These are phyloP conservation scores for Straminergon stramineum DNA, from an alignment of 225 moss, liverwort and hornwort genomes.

Conservation along the genomic window DNA sequence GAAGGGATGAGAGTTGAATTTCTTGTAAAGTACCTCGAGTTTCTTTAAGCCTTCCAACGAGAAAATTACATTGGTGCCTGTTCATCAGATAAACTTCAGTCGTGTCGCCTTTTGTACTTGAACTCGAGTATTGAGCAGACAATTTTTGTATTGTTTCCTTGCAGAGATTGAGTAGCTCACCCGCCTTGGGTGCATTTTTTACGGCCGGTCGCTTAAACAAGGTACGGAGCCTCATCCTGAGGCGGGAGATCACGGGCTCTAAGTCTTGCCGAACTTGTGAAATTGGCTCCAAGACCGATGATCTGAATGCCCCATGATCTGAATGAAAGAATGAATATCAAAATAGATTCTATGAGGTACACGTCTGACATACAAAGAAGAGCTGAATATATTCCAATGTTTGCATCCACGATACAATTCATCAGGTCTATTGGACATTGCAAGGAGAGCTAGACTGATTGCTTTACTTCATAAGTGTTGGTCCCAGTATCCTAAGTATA, in stretches of 20 bases:
- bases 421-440: not conserved
- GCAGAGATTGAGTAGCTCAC: not conserved
- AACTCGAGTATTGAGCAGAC: not conserved
- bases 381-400: not conserved
- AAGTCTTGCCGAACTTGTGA: not conserved
- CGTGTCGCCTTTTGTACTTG: not conserved
- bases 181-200: not conserved
- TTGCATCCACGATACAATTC: not conserved
- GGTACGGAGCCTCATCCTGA: no score
- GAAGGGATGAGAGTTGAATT: not conserved
- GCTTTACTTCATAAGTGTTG: not conserved
- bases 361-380: not conserved
- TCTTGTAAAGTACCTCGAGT: not conserved
- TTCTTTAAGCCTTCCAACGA: not conserved
- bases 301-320: not conserved
- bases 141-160: not conserved
- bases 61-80: not conserved
- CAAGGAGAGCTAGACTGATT: not conserved
- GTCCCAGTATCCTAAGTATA: not conserved
- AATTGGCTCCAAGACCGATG: not conserved
- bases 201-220: not conserved
- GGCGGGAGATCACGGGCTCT: no score
- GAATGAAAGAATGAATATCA: not conserved
- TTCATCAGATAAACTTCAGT: not conserved
- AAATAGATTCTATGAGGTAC: not conserved